phyloP scores from a whole-genome alignment of 2,329 filamentous ascomycete genomes.

The Nemania sp. region DNA sequence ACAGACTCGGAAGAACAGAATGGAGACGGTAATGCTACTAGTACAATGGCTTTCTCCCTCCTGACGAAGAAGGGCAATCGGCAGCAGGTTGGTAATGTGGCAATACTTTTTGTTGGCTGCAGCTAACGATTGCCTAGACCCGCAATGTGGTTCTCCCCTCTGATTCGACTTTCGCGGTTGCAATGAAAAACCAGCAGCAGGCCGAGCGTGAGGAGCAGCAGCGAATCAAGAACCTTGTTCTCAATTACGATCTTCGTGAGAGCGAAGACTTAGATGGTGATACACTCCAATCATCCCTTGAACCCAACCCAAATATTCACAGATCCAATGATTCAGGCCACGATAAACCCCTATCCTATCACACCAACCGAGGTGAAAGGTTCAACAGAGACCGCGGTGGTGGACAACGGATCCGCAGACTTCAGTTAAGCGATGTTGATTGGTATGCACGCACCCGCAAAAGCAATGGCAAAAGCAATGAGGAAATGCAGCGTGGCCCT shows the following conservation, averaged over 20 bases:
- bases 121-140: slow-evolving; percentile 61
- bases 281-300: slow-evolving; percentile 49
- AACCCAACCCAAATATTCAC: slow-evolving; percentile 57
- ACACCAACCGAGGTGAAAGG: slow-evolving; percentile 61
- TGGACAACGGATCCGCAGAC: slow-evolving; percentile 82
- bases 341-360: slow-evolving; percentile 55
- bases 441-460: slow-evolving; percentile 68
- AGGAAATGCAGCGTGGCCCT: slow-evolving; percentile 11
- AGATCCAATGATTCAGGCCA: slow-evolving; percentile 49
- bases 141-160: slow-evolving; percentile 87
- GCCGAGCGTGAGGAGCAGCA: slow-evolving; percentile 96
- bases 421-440: slow-evolving; percentile 96
- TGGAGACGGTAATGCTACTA: slow-evolving; percentile 42
- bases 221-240: slow-evolving; percentile 94
- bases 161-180: slow-evolving; percentile 92
- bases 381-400: slow-evolving; percentile 66
- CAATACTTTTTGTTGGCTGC: not conserved
- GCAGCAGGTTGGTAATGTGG: slow-evolving; percentile 69
- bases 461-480: slow-evolving; percentile 21
- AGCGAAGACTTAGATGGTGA: slow-evolving; percentile 81
- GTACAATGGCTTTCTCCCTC: slow-evolving; percentile 95
- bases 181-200: slow-evolving; percentile 94
- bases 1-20: slow-evolving; percentile 45
- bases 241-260: slow-evolving; percentile 94
- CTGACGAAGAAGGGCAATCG: slow-evolving; percentile 95